Conservation (phyloP, 1,284 basidiomycete genomes). For the Trichosporon sp. region DNA sequence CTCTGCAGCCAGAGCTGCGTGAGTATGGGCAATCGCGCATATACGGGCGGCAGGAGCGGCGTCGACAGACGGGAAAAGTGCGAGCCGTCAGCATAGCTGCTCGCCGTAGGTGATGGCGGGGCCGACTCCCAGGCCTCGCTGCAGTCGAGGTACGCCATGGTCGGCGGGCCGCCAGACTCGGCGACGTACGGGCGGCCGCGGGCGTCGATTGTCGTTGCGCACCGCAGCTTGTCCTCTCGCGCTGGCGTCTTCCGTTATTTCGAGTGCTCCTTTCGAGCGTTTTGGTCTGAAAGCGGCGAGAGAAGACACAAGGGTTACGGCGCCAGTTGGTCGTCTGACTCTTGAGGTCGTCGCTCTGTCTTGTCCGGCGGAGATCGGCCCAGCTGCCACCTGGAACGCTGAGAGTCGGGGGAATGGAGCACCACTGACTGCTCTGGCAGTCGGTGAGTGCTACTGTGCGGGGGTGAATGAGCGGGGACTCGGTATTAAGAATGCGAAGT, state of each 20-base stretch:
- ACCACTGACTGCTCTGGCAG: too few species aligned
- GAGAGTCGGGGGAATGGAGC: too few species aligned
- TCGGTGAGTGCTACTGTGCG: neutral
- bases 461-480: neutral
- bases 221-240: neutral
- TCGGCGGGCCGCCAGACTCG: neutral
- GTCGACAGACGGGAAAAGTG: neutral
- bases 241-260: too few species aligned
- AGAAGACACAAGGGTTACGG: too few species aligned
- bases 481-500: neutral
- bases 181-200: neutral
- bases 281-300: too few species aligned
- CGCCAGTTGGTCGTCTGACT: too few species aligned
- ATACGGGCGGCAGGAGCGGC: neutral
- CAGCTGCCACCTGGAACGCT: too few species aligned
- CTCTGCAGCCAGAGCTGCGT: slow-evolving; percentile 3
- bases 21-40: neutral
- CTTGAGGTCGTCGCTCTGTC: too few species aligned
- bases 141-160: neutral
- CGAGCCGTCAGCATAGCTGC: neutral
- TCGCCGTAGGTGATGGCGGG: neutral
- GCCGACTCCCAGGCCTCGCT: neutral
- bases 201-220: neutral
- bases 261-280: too few species aligned
- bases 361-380: too few species aligned